A percentile compares a stretch with the other conserved stretches of the same genome.
Evolutionary conservation across 2,329 filamentous ascomycete species (phyloP).

Genomic region (Fusarium robinianum): DNA sequence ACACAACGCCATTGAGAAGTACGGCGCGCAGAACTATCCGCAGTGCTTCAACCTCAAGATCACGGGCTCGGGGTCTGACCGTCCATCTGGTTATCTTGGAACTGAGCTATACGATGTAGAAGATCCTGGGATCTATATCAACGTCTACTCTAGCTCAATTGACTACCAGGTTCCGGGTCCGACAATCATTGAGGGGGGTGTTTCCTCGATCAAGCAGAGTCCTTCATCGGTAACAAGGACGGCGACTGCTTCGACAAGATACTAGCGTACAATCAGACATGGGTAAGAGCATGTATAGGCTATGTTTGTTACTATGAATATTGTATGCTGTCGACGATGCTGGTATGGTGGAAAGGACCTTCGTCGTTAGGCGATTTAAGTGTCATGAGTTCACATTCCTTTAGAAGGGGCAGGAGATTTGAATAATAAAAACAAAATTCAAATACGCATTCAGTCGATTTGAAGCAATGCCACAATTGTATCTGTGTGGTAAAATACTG

Average conservation of each 20-base stretch:
- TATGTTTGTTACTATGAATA: not conserved
- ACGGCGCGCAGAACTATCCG: constrained; percentile 57
- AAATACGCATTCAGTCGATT: too few relatives aligned
- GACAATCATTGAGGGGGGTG: constrained; percentile 33
- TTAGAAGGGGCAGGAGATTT: too few relatives aligned
- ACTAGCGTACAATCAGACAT: constrained; percentile 2
- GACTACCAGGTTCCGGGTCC: constrained; percentile 43
- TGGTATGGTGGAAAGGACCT: too few relatives aligned
- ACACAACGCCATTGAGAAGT: constrained; percentile 49
- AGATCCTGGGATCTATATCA: constrained; percentile 44
- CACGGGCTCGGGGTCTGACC: constrained; percentile 45
- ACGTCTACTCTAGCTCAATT: constrained; percentile 39
- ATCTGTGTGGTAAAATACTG: too few relatives aligned
- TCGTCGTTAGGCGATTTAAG: too few relatives aligned
- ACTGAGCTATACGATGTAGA: constrained; percentile 44
- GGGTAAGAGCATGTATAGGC: not conserved
- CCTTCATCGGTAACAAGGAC: constrained; percentile 34
- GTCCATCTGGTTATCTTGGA: constrained; percentile 41
- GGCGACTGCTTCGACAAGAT: constrained; percentile 27
- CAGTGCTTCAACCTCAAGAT: constrained; percentile 57
- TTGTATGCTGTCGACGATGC: not conserved
- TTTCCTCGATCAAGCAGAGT: constrained; percentile 33
- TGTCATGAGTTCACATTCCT: too few relatives aligned
- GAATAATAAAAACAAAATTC: too few relatives aligned
- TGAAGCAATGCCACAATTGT: too few relatives aligned